phyloP scores from a whole-genome alignment of 345 rosid genomes.

The Rhodamnia argentea region DNA sequence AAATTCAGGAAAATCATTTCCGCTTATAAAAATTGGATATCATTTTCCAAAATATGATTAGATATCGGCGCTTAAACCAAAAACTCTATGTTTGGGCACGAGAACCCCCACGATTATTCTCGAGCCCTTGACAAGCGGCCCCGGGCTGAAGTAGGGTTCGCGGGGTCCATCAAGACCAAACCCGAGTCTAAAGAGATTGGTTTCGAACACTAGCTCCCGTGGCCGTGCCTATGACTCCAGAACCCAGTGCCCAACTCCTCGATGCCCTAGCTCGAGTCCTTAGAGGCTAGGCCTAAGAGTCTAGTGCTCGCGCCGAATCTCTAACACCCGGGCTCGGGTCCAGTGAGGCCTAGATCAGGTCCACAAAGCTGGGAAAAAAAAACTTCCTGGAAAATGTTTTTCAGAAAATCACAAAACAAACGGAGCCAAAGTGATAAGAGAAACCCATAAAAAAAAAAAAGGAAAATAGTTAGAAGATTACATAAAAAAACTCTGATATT shows the following conservation, averaged over 20 bases:
- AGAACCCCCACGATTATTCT: neutral
- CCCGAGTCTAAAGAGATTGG: neutral
- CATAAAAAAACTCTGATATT: too few relatives aligned
- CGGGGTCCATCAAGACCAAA: neutral
- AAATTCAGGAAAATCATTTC: too few relatives aligned
- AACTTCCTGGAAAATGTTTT: too few relatives aligned
- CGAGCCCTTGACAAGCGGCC: neutral
- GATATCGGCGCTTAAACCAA: too few relatives aligned
- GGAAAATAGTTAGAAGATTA: too few relatives aligned
- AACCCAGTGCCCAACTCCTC: neutral
- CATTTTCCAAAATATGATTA: too few relatives aligned
- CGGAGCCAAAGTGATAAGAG: too few relatives aligned
- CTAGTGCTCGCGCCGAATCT: neutral
- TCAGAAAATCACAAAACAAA: too few relatives aligned
- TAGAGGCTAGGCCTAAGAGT: neutral
- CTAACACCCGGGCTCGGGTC: neutral
- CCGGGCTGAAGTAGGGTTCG: neutral
- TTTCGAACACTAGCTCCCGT: fast-evolving
- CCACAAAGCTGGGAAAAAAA: neutral
- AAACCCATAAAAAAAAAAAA: too few relatives aligned
- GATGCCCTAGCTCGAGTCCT: neutral
- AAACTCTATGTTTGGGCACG: neutral
- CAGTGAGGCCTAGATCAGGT: neutral
- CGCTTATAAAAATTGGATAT: too few relatives aligned
- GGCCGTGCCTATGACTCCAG: neutral